Evolutionary conservation across 2,329 filamentous ascomycete species (phyloP), one percentile per base, ranked within the genome.

Genomic region (Colletotrichum karsti): DNA sequence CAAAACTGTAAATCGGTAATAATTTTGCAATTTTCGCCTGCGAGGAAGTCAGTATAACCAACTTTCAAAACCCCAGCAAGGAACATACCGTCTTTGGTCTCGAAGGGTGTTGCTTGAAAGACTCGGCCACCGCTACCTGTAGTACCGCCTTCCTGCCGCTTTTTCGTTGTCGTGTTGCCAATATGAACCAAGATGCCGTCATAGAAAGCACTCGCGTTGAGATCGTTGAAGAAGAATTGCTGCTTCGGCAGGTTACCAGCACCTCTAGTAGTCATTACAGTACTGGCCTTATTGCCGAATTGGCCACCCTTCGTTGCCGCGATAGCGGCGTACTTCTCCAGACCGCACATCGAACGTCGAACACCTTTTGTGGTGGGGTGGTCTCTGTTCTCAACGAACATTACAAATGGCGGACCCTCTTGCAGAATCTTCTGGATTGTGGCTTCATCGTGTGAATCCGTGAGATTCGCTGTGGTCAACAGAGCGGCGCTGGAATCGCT

Each of bases 1-100:
- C 96, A 99, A 78, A 98, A 97, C 0, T 90, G 84, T n/a, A 99
- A 88, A 75, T 97, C 91, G 78, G 91, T 95, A 50, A 98, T 86
- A 42, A 99, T 86, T 67, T 92, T 91, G 78, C 96, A 99, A 75
- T 95, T 97, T 67, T 90, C 88, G 66, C 92, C 93, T 89, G 73
- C 70, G 67, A 15, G n/a, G 18, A 18, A 7, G 8, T 37, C 37
- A 60, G 51, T 20, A 22, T 22, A 18, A 35, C 28, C 24, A 33
- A 2, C 13, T 15, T 8, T 15, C 8, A 18, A 10, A 37, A 15
- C 10, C 12, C n/a, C 35, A 37, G 28, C 30, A 15, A 5, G 33
- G n/a, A 15, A 33, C 85, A 77, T 85, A 95, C 93, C 88, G 69
- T 89, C 84, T 77, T 95, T 94, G 8, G 95, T 98, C 7, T 83